A percentile compares a stretch with the other conserved stretches of the same genome.
These are phyloP conservation scores for Oxytropis ochrocephala DNA, from an alignment of 306 rosid species.

Conservation along the genomic window DNA sequence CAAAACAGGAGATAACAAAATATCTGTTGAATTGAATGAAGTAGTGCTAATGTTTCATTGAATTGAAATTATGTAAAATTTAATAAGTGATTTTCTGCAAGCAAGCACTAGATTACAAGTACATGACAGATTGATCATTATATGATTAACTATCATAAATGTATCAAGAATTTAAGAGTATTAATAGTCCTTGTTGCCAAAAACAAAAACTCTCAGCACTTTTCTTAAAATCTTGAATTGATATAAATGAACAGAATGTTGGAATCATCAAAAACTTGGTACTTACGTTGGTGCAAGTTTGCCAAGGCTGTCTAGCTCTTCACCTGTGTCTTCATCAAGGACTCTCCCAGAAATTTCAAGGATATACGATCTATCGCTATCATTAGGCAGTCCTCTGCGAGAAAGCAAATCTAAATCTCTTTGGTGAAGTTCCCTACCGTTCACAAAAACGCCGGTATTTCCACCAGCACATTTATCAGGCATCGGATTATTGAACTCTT, in stretches of 20 bases:
- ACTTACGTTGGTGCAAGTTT: conserved; percentile 99
- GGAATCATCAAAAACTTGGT: neutral
- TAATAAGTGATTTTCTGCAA: neutral
- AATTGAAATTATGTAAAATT: neutral
- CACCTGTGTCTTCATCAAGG: conserved; percentile 77
- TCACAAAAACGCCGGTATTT: conserved; percentile 64
- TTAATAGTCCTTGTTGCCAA: neutral
- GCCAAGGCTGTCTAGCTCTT: conserved; percentile 88
- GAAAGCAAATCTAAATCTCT: conserved; percentile 79
- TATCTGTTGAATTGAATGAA: neutral
- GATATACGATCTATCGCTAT: conserved; percentile 59
- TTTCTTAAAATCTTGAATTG: neutral
- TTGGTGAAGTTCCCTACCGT: conserved; percentile 85
- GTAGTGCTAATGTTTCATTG: neutral
- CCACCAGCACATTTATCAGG: conserved; percentile 83
- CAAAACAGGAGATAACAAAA: conserved; percentile 16
- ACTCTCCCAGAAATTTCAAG: conserved; percentile 83
- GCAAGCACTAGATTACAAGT: neutral
- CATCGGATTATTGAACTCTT: conserved; percentile 76
- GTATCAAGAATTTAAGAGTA: neutral
- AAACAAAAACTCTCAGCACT: neutral
- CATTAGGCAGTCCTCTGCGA: conserved; percentile 75
- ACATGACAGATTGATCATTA: neutral
- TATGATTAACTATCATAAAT: neutral
- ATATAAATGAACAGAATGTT: neutral